Base-by-base conservation (phyloP, 129 eudicot genomes). In the Dittrichia graveolens region DNA sequence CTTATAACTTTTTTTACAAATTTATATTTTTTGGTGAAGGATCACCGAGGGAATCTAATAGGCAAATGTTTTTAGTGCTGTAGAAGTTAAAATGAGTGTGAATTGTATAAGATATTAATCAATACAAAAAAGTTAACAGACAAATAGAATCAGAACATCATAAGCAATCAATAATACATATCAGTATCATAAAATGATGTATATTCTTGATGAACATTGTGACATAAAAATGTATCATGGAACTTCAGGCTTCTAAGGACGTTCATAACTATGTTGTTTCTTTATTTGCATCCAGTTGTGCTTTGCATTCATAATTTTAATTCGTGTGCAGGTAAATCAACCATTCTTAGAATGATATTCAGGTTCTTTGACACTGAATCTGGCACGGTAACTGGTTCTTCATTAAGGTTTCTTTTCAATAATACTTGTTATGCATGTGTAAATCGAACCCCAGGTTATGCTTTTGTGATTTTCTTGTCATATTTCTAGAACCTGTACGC, bases 271-370 rank as follows among this genome's bases (percentile, higher is more conserved):
- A 34, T 71, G n/a, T 7, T 55, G 34, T 50, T 10, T 18, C 35
- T 41, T 41, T 38, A 10, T 64, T 75, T 50, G 65, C 31, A 34
- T 64, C 37, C 39, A 12, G 55, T 55, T 66, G 31, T 35, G 46
- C 41, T 66, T 64, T 24, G 48, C 44, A 10, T 67, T 60, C 8
- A 49, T 69, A 18, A 62, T 14, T 79, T 71, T 42, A 34, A 71
- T 61, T 53, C 15, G 40, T 61, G 49, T 82, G 85, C 89, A 94
- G 98, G 98, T 63, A 94, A 94, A 79, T 94, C 98, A 50, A 94
- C 98, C 71, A 84, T 94, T 80, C 85, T 94, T 41, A 85, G 98
- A 81, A 65, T 94, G 95, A 87, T 94, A 65, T 94, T 90, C 87
- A 90, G 98, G 83, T 85, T 94, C 73, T 94, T 85, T 67, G 92